A percentile compares a stretch with the other conserved stretches of the same genome.
Evolutionary conservation across 129 eudicot genomes (phyloP).

Genomic region (sunflower (Helianthus annuus)): DNA sequence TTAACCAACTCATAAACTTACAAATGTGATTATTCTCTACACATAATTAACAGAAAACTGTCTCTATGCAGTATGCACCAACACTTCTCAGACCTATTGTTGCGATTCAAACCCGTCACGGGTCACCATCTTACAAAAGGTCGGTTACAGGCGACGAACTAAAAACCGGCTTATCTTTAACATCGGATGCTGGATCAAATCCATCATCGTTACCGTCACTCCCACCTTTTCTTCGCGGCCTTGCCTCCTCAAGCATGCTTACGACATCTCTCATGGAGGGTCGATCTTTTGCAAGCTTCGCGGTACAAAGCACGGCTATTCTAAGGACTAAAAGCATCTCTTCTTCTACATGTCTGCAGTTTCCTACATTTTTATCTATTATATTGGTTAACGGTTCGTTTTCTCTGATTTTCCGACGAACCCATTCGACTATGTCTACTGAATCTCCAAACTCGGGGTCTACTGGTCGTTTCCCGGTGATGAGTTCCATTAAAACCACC

Average conservation of each 20-base stretch:
- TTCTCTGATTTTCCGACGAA: slow-evolving; percentile 51
- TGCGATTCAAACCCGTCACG: neutral
- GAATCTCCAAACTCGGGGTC: slow-evolving; percentile 76
- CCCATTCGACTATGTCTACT: slow-evolving; percentile 72
- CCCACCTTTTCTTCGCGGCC: slow-evolving; percentile 79
- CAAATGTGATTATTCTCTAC: slow-evolving; percentile 28
- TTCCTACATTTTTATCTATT: slow-evolving; percentile 67
- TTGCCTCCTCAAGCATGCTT: slow-evolving; percentile 93
- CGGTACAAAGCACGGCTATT: slow-evolving; percentile 81
- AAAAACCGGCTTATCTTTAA: slow-evolving; percentile 63
- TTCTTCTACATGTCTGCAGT: slow-evolving; percentile 75
- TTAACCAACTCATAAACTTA: slow-evolving; percentile 30
- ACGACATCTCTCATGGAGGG: slow-evolving; percentile 94
- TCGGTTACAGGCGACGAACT: slow-evolving; percentile 69
- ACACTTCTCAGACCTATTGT: neutral
- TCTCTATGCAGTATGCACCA: neutral
- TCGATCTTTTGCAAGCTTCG: slow-evolving; percentile 77
- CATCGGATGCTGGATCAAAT: slow-evolving; percentile 15
- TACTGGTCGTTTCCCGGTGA: slow-evolving; percentile 70
- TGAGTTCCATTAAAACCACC: slow-evolving; percentile 79
- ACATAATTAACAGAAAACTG: slow-evolving; percentile 24
- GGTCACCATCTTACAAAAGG: slow-evolving; percentile 38
- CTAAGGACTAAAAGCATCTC: slow-evolving; percentile 86
- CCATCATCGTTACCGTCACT: slow-evolving; percentile 47
- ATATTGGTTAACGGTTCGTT: slow-evolving; percentile 59